These are phyloP conservation scores for Echinosophora koreensis DNA, from an alignment of 306 rosid species.

Conservation along the genomic window DNA sequence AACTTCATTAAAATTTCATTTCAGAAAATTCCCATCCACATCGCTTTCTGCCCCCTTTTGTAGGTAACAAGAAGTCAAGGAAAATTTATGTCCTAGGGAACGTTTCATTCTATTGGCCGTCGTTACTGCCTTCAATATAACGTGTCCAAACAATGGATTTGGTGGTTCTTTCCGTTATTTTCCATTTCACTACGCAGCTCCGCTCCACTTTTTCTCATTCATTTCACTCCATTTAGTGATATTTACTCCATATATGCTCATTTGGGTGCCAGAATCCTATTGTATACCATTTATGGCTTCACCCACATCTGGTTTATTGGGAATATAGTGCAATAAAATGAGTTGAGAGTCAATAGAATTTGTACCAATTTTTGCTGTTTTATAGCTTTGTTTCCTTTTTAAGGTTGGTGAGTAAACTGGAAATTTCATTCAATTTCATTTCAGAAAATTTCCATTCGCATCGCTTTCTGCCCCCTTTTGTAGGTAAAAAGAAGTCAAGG, in stretches of 20 bases:
- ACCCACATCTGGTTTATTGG: not conserved
- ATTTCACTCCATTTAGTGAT: slow-evolving; percentile 11
- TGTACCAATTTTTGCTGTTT: slow-evolving; percentile 3
- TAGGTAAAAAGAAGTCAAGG: slow-evolving; percentile 5
- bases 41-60: not conserved
- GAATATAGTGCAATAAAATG: slow-evolving; percentile 9
- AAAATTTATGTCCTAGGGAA: slow-evolving; percentile 8
- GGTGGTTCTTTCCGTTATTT: slow-evolving; percentile 19
- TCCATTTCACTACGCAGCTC: not conserved
- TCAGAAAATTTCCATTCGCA: slow-evolving; percentile 28
- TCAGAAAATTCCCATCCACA: slow-evolving; percentile 26
- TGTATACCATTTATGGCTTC: slow-evolving; percentile 33
- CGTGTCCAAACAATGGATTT: not conserved
- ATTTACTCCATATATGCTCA: slow-evolving; percentile 7
- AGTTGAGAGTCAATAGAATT: not conserved
- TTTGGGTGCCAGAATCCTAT: slow-evolving; percentile 18
- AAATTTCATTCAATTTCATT: slow-evolving; percentile 28
- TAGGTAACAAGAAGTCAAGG: slow-evolving; percentile 6
- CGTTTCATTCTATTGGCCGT: not conserved
- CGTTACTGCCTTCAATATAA: slow-evolving; percentile 15
- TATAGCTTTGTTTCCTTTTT: slow-evolving; percentile 26
- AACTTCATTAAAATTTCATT: slow-evolving; percentile 26
- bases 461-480: not conserved
- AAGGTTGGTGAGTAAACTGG: not conserved
- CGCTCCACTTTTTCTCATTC: too few species aligned